These are phyloP conservation scores for Heterobasidion parviporum DNA, from an alignment of 1,284 basidiomycete species.

Conservation along the genomic window DNA sequence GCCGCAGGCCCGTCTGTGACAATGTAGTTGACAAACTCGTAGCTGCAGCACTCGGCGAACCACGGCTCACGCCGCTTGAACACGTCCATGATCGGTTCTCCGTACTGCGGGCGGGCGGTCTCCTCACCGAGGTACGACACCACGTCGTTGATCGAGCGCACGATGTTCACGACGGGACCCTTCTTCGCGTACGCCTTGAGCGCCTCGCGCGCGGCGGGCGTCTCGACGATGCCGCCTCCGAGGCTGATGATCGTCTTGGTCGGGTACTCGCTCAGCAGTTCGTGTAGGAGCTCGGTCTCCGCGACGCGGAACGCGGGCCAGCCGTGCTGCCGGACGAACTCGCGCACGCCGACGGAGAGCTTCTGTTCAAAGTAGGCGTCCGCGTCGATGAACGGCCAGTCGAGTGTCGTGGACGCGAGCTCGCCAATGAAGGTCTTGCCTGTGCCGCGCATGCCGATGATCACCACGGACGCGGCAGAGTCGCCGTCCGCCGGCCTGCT, in stretches of 20 bases:
- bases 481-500: slow-evolving; percentile 30
- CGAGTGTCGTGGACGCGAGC: slow-evolving; percentile 68
- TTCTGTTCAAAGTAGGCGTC: slow-evolving; percentile 74
- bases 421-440: slow-evolving; percentile 91
- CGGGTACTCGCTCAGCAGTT: slow-evolving; percentile 49
- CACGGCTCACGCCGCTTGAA: slow-evolving; percentile 80
- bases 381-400: slow-evolving; percentile 82
- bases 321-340: slow-evolving; percentile 72
- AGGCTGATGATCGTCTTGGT: slow-evolving; percentile 78
- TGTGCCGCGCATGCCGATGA: slow-evolving; percentile 96
- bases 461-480: slow-evolving; percentile 62
- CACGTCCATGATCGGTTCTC: slow-evolving; percentile 79
- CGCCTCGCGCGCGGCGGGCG: slow-evolving; percentile 61
- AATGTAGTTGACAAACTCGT: slow-evolving; percentile 81
- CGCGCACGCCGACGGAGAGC: slow-evolving; percentile 56
- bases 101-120: slow-evolving; percentile 76
- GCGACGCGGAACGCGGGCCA: slow-evolving; percentile 73
- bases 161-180: slow-evolving; percentile 68
- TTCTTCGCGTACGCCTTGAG: slow-evolving; percentile 60
- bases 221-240: slow-evolving; percentile 96
- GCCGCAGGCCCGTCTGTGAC: background rate
- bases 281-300: slow-evolving; percentile 50
- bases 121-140: slow-evolving; percentile 75
- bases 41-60: slow-evolving; percentile 81
- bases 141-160: slow-evolving; percentile 64